phyloP scores from a whole-genome alignment of 23 red algal species.

The Pyropia yezoensis region DNA sequence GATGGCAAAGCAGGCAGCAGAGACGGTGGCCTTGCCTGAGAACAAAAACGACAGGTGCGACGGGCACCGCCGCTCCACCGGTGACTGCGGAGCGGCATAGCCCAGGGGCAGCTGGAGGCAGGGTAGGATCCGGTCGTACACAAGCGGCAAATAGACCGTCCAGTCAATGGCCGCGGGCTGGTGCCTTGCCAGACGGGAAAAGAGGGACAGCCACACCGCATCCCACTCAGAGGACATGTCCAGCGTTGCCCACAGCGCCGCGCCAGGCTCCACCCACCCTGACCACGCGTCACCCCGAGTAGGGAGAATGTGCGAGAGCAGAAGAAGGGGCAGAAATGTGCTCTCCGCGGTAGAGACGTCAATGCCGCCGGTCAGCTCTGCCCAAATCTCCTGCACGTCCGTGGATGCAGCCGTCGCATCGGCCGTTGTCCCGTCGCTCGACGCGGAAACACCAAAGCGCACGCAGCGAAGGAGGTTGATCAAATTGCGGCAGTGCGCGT shows the following conservation, averaged over 20 bases:
- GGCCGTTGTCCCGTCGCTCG: slow-evolving; percentile 13
- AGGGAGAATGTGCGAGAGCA: slow-evolving; percentile 56
- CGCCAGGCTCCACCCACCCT: slow-evolving; percentile 49
- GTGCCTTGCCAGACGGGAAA: slow-evolving; percentile 46
- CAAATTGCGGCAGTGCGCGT: slow-evolving; percentile 64
- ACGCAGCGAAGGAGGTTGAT: slow-evolving; percentile 40
- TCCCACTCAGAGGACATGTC: slow-evolving; percentile 60
- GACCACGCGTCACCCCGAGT: slow-evolving; percentile 27
- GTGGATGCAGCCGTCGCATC: too few species aligned
- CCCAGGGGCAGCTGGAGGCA: slow-evolving; percentile 57
- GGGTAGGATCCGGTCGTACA: slow-evolving; percentile 49
- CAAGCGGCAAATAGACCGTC: slow-evolving; percentile 35
- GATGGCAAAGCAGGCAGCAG: slow-evolving; percentile 37
- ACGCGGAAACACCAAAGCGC: slow-evolving; percentile 26
- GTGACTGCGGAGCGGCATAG: slow-evolving; percentile 41
- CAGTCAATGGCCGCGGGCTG: slow-evolving; percentile 68
- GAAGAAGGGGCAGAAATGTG: slow-evolving; percentile 31
- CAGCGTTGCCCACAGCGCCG: slow-evolving; percentile 35
- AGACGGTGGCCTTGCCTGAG: slow-evolving; percentile 14
- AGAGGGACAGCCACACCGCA: slow-evolving; percentile 48
- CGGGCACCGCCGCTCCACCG: slow-evolving; percentile 68
- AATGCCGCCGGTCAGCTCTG: slow-evolving; percentile 22
- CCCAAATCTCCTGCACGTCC: slow-evolving; percentile 32
- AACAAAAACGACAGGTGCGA: slow-evolving; percentile 35
- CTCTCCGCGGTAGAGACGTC: slow-evolving; percentile 1